Evolutionary conservation across 164 flowering plant genomes (phyloP).

Genomic region (Platanus orientalis): DNA sequence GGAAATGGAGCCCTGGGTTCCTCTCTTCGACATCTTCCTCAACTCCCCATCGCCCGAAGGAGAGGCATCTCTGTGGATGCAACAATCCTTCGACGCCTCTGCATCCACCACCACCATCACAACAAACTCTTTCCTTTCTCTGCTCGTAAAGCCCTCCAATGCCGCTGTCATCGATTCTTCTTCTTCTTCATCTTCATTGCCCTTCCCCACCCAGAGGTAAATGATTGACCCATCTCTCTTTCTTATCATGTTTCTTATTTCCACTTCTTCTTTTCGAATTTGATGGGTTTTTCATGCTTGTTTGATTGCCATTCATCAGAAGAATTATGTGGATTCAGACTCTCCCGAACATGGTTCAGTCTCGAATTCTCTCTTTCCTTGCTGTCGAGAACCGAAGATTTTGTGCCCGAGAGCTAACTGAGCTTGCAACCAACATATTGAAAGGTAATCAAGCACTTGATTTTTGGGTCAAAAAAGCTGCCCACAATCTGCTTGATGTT

Average conservation of each 20-base stretch:
- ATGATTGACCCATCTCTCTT: background rate
- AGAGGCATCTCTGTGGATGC: slow-evolving; percentile 66
- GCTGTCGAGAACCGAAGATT: slow-evolving; percentile 43
- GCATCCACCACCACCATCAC: slow-evolving; percentile 28
- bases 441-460: slow-evolving; percentile 27
- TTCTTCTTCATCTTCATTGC: slow-evolving; percentile 22
- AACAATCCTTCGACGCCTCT: slow-evolving; percentile 36
- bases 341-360: slow-evolving; percentile 53
- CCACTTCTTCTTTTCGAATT: background rate
- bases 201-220: slow-evolving; percentile 29
- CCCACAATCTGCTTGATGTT: slow-evolving; percentile 54
- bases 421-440: slow-evolving; percentile 42
- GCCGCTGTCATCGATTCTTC: slow-evolving; percentile 16
- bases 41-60: slow-evolving; percentile 58
- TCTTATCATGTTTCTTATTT: background rate
- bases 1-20: slow-evolving; percentile 63
- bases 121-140: slow-evolving; percentile 47
- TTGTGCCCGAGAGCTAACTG: slow-evolving; percentile 29
- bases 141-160: slow-evolving; percentile 44
- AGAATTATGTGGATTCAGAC: slow-evolving; percentile 67
- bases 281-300: background rate
- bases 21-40: slow-evolving; percentile 63
- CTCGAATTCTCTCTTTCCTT: slow-evolving; percentile 60
- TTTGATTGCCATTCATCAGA: slow-evolving; percentile 5
- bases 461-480: slow-evolving; percentile 76